Percentiles rank a stretch among this genome's conserved stretches.
Evolutionary conservation across 1,284 basidiomycete genomes (phyloP).

Genomic region (Irpex sp.): DNA sequence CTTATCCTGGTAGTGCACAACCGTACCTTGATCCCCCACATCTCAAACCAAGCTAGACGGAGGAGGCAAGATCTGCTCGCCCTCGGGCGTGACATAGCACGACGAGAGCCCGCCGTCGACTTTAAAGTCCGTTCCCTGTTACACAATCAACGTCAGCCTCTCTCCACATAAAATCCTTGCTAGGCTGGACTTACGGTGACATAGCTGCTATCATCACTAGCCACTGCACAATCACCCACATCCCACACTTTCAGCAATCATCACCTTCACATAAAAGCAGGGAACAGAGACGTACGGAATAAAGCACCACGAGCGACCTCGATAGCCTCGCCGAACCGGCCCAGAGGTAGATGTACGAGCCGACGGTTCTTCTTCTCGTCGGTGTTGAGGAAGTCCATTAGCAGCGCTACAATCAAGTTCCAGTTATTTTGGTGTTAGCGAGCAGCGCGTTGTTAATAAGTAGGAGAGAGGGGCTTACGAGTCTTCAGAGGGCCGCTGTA

Average conservation of each 20-base stretch:
- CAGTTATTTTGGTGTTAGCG: too few species aligned
- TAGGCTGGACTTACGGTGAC: conserved; percentile 72
- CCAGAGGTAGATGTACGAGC: conserved; percentile 92
- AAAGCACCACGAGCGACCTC: conserved; percentile 91
- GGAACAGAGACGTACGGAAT: conserved; percentile 63
- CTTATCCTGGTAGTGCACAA: too few species aligned
- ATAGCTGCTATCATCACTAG: conserved; percentile 83
- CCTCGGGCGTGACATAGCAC: conserved; percentile 83
- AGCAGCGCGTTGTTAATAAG: neutral
- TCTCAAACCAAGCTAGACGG: conserved; percentile 53
- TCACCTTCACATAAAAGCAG: neutral
- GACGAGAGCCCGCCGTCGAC: conserved; percentile 90
- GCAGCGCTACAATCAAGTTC: too few species aligned
- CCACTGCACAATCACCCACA: too few species aligned
- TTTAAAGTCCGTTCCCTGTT: conserved; percentile 87
- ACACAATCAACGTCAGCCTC: too few species aligned
- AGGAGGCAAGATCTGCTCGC: conserved; percentile 64
- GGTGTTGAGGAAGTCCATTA: conserved; percentile 99
- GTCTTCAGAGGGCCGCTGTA: conserved; percentile 87
- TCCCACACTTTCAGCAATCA: neutral
- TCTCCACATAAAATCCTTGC: too few species aligned
- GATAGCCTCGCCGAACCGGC: conserved; percentile 93
- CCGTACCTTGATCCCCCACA: neutral
- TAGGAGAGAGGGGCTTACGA: conserved; percentile 46
- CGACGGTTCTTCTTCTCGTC: conserved; percentile 91